A percentile compares a stretch with the other conserved stretches of the same genome.
Conservation (phyloP, 495 filamentous ascomycete genomes). For the Neurospora sp. region DNA sequence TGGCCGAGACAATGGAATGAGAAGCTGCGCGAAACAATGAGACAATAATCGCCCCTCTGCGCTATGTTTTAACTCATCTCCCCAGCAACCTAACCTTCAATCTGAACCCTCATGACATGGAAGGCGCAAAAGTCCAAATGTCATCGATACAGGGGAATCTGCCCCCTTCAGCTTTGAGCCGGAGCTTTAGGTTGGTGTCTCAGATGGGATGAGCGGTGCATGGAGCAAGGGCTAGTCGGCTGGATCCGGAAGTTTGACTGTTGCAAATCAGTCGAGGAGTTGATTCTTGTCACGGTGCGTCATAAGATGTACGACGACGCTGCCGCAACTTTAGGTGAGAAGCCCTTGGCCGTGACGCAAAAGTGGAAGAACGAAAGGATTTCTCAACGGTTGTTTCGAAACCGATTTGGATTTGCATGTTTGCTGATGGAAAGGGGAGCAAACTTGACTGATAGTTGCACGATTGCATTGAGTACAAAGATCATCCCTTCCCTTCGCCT, state of each 20-base stretch:
- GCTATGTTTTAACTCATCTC: neutral
- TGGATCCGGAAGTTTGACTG: neutral
- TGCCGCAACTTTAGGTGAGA: neutral
- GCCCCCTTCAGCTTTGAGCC: neutral
- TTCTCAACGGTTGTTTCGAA: neutral
- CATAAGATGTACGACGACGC: neutral
- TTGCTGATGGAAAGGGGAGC: neutral
- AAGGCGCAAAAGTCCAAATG: neutral
- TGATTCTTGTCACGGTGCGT: neutral
- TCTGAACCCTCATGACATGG: neutral
- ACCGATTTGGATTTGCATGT: neutral
- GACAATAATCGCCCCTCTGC: neutral
- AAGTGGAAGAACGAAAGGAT: neutral
- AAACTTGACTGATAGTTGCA: neutral
- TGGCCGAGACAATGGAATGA: neutral
- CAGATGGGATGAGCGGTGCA: neutral
- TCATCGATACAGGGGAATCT: neutral
- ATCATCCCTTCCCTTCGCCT: neutral
- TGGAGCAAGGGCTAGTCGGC: neutral
- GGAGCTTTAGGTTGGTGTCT: neutral
- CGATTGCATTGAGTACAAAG: neutral
- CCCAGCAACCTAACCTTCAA: neutral
- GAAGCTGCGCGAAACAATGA: neutral
- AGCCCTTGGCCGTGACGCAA: neutral
- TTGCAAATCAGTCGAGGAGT: neutral